Conservation (phyloP, 441 rosid genomes). For the Erodium chrysanthum region DNA sequence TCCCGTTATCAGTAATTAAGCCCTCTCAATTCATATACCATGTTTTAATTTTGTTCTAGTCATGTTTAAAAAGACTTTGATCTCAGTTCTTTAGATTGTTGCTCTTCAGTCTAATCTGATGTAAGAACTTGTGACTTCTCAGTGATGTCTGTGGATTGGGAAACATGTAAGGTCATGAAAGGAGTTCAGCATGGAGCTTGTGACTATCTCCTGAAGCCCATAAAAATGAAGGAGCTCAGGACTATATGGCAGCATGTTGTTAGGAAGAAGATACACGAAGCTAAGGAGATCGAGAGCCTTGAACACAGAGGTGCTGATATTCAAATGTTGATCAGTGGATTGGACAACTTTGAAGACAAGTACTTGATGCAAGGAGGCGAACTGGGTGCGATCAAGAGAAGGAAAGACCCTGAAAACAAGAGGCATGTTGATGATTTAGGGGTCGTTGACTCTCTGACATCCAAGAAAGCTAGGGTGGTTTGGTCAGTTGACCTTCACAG, state of each 20-base stretch:
- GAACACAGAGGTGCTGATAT: constrained; percentile 2
- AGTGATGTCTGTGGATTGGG: constrained; percentile 11
- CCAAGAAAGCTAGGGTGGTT: constrained; percentile 7
- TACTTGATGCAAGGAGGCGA: neutral
- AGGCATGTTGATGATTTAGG: constrained; percentile 11
- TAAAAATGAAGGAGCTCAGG: constrained; percentile 7
- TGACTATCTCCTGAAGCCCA: constrained; percentile 3
- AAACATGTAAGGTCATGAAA: constrained; percentile 2
- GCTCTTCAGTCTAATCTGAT: neutral
- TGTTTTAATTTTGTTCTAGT: no score
- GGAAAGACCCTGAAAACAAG: constrained; percentile 6
- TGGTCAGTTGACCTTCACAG: constrained; percentile 9
- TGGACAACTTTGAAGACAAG: constrained; percentile 2
- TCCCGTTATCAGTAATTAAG: neutral
- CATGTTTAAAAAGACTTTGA: no score
- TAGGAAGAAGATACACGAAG: constrained; percentile 4
- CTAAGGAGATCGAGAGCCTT: constrained; percentile 2
- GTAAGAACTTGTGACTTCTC: neutral
- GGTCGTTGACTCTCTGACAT: constrained; percentile 5
- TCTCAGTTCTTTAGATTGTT: no score
- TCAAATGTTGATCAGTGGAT: constrained; percentile 2
- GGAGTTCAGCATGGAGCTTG: constrained; percentile 8
- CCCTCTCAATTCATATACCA: neutral
- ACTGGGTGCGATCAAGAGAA: neutral
- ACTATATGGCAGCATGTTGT: constrained; percentile 6